phyloP scores from a whole-genome alignment of 129 eudicot genomes.

The Daucus carota region DNA sequence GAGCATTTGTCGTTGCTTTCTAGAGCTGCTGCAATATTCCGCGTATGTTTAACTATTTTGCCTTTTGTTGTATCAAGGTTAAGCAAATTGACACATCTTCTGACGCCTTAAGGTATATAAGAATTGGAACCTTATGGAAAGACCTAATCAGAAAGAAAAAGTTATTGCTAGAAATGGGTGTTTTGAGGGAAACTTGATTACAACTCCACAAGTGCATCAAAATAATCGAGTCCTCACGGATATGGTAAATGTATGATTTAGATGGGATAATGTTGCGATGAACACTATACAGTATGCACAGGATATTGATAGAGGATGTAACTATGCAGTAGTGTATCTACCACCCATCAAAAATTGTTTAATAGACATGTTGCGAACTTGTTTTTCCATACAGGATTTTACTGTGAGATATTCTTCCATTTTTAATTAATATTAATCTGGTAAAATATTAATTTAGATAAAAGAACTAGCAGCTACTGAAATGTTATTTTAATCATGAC shows the following conservation, averaged over 20 bases:
- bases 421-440: too few species aligned
- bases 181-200: neutral
- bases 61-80: neutral
- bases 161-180: neutral
- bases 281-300: neutral
- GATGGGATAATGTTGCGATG: neutral
- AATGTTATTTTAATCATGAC: neutral
- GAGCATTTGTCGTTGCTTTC: constrained; percentile 71
- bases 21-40: constrained; percentile 80
- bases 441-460: neutral
- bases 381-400: neutral
- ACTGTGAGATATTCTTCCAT: too few species aligned
- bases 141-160: neutral
- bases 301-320: neutral
- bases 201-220: neutral
- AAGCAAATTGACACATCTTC: neutral
- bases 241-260: neutral
- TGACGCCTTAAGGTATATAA: neutral
- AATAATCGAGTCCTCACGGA: neutral
- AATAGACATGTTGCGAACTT: neutral
- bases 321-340: neutral
- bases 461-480: neutral
- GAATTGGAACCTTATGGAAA: neutral
- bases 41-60: constrained; percentile 36
- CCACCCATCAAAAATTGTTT: too few species aligned